Evolutionary conservation across 257 asterid genomes (phyloP).

Genomic region (Petrea volubilis): DNA sequence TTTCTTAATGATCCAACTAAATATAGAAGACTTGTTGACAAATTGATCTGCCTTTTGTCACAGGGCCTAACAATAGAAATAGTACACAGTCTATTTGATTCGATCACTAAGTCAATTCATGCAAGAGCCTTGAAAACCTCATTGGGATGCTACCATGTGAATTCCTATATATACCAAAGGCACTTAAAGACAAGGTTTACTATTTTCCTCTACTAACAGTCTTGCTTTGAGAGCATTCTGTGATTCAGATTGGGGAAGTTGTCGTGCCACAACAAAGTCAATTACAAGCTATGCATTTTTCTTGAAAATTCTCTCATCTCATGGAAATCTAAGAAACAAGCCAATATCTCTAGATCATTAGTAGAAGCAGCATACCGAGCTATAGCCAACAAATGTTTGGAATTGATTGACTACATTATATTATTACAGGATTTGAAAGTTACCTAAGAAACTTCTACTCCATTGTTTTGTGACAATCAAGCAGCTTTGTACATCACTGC

Average conservation of each 20-base stretch:
- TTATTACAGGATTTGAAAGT: neutral
- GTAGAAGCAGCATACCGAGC: neutral
- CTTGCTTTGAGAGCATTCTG: neutral
- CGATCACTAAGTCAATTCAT: neutral
- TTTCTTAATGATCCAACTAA: neutral
- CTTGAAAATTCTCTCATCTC: neutral
- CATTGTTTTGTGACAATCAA: neutral
- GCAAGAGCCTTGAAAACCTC: neutral
- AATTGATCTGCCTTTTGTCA: neutral
- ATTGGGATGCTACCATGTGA: neutral
- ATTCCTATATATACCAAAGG: neutral
- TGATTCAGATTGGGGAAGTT: slow-evolving; percentile 5
- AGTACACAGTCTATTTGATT: neutral
- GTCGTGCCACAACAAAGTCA: neutral
- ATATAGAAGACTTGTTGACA: neutral
- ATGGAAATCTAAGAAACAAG: neutral
- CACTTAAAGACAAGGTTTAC: neutral
- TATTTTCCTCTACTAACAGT: neutral
- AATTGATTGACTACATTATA: neutral
- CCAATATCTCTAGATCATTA: neutral
- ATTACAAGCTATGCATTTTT: neutral
- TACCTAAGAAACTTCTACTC: neutral
- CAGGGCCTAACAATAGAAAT: slow-evolving; percentile 1
- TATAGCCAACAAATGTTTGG: neutral
- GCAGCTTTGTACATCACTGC: neutral